Percentiles rank a stretch among this genome's conserved stretches.
Evolutionary conservation across 2,329 filamentous ascomycete genomes (phyloP).

Genomic region (Talaromyces marneffei): DNA sequence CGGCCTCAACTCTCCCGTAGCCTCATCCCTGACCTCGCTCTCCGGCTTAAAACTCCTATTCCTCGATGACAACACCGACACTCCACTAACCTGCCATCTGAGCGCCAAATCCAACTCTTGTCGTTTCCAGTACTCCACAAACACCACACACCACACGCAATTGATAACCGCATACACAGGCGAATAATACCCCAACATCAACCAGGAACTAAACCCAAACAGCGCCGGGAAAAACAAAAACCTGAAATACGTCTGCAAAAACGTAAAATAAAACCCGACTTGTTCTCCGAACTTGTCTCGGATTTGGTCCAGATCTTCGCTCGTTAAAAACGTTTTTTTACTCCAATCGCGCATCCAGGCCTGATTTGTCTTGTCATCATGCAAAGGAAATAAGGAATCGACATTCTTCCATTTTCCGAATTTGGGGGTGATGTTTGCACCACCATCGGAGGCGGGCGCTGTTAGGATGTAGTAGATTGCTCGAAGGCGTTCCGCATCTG

Average conservation of each 20-base stretch:
- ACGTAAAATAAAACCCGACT: constrained; percentile 95
- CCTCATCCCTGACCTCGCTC: constrained; percentile 66
- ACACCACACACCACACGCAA: constrained; percentile 78
- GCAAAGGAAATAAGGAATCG: constrained; percentile 69
- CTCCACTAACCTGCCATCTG: constrained; percentile 83
- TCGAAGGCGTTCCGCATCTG: constrained; percentile 81
- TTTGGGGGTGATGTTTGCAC: constrained; percentile 68
- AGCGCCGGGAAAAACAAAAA: constrained; percentile 77
- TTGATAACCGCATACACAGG: constrained; percentile 73
- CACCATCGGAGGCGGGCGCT: constrained; percentile 65
- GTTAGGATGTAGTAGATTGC: constrained; percentile 82
- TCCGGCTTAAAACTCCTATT: constrained; percentile 76
- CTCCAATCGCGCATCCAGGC: constrained; percentile 72
- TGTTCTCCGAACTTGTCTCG: constrained; percentile 70
- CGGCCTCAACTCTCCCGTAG: constrained; percentile 74
- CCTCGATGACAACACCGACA: constrained; percentile 73
- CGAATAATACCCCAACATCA: constrained; percentile 78
- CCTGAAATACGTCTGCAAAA: constrained; percentile 86
- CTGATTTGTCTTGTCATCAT: constrained; percentile 71
- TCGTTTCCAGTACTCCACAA: constrained; percentile 95
- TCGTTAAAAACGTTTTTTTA: constrained; percentile 41
- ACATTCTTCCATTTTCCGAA: constrained; percentile 68
- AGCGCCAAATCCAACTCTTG: constrained; percentile 84
- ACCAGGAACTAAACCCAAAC: constrained; percentile 73
- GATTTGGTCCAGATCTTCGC: constrained; percentile 67